A percentile compares a stretch with the other conserved stretches of the same genome.
Evolutionary conservation across 78 protist species (phyloP).

Genomic region (Anaeramoeba ignava): DNA sequence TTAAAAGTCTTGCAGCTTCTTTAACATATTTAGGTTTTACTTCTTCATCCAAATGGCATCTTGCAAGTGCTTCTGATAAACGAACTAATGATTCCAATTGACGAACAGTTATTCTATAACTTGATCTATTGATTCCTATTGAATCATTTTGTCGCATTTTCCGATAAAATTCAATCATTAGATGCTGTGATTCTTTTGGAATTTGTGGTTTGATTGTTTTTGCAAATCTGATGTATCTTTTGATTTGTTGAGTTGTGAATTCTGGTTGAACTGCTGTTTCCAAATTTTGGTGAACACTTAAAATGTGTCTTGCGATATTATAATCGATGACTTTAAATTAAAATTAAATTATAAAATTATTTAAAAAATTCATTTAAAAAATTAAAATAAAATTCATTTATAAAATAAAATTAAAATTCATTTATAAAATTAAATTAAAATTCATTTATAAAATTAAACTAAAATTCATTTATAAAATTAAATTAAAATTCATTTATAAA

Average conservation of each 20-base stretch:
- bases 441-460: too few species aligned
- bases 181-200: neutral
- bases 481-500: too few species aligned
- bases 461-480: too few species aligned
- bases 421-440: too few species aligned
- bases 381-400: too few species aligned
- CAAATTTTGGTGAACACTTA: slow-evolving; percentile 56
- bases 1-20: slow-evolving; percentile 1
- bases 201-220: slow-evolving; percentile 64
- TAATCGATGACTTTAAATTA: slow-evolving; percentile 59
- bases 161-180: slow-evolving; percentile 10
- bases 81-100: slow-evolving; percentile 95
- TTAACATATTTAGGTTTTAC: slow-evolving; percentile 13
- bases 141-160: slow-evolving; percentile 12
- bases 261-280: slow-evolving; percentile 10
- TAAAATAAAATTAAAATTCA: too few species aligned
- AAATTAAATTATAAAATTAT: too few species aligned
- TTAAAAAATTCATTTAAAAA: too few species aligned
- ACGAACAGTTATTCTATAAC: slow-evolving; percentile 84
- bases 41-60: slow-evolving; percentile 28
- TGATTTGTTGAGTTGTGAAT: slow-evolving; percentile 55
- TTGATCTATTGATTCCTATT: neutral
- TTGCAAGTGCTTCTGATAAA: slow-evolving; percentile 79
- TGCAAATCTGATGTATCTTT: slow-evolving; percentile 63
- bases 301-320: slow-evolving; percentile 85